These are phyloP conservation scores for Erodium maritimum DNA, from an alignment of 345 rosid genomes.

Conservation along the genomic window DNA sequence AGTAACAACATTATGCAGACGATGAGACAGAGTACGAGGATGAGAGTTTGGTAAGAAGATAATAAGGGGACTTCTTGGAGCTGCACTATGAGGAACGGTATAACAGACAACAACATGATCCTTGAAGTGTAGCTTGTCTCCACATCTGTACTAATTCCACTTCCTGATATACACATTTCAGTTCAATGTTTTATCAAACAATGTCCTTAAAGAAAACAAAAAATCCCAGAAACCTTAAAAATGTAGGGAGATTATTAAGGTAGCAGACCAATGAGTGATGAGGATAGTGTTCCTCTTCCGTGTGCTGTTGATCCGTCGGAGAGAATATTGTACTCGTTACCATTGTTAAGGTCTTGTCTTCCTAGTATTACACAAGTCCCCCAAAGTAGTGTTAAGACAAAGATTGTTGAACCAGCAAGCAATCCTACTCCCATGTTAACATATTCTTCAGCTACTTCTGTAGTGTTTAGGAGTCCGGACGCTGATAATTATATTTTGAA, in stretches of 20 bases:
- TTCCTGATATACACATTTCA: slow-evolving; percentile 11
- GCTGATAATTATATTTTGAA: too few relatives aligned
- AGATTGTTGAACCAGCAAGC: slow-evolving; percentile 36
- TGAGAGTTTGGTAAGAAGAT: slow-evolving; percentile 11
- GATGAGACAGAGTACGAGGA: slow-evolving; percentile 16
- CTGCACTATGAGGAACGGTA: slow-evolving; percentile 26
- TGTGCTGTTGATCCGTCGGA: slow-evolving; percentile 1
- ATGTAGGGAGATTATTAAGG: too few relatives aligned
- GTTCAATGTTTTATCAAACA: neutral
- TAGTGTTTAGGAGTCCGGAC: slow-evolving; percentile 29
- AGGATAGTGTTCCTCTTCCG: neutral
- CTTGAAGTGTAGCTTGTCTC: slow-evolving; percentile 35
- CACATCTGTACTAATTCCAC: slow-evolving; percentile 25
- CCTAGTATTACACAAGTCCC: slow-evolving; percentile 32
- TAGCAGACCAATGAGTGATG: slow-evolving; percentile 3
- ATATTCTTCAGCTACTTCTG: slow-evolving; percentile 29
- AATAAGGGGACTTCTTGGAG: slow-evolving; percentile 14
- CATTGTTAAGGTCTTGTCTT: slow-evolving; percentile 7
- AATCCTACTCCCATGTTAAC: slow-evolving; percentile 33
- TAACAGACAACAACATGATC: slow-evolving; percentile 28
- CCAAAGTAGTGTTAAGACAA: slow-evolving; percentile 38
- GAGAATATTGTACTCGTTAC: neutral
- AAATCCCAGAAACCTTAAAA: too few relatives aligned
- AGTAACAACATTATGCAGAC: slow-evolving; percentile 14
- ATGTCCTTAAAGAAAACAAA: too few relatives aligned